These are phyloP conservation scores for Exophiala lecanii-corni DNA, from an alignment of 2,329 filamentous ascomycete genomes.

Conservation along the genomic window DNA sequence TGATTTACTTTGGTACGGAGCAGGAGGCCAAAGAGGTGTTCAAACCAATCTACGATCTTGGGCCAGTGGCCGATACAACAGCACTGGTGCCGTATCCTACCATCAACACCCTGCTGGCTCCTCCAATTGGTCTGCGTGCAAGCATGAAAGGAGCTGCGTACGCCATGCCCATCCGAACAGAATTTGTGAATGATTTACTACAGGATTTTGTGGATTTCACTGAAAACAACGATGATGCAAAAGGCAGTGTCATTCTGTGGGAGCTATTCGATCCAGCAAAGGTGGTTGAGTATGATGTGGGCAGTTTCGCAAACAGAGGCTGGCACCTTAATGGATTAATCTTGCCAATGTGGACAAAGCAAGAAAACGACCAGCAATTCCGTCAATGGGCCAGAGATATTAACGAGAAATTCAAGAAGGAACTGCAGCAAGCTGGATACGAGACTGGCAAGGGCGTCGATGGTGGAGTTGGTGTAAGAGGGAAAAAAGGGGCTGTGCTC, in stretches of 20 bases:
- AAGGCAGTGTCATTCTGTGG: slow-evolving; percentile 35
- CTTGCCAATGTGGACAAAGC: slow-evolving; percentile 39
- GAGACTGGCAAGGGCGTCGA: slow-evolving; percentile 14
- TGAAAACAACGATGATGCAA: slow-evolving; percentile 26
- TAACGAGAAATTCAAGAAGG: slow-evolving; percentile 28
- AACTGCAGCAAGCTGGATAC: slow-evolving; percentile 19
- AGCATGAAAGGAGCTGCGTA: slow-evolving; percentile 45
- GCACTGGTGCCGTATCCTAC: slow-evolving; percentile 40
- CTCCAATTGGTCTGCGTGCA: slow-evolving; percentile 35
- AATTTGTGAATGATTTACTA: slow-evolving; percentile 32
- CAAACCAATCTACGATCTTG: slow-evolving; percentile 35
- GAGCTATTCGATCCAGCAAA: slow-evolving; percentile 43
- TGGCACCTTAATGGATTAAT: slow-evolving; percentile 43
- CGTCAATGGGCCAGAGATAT: slow-evolving; percentile 38
- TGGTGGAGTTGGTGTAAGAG: slow-evolving; percentile 9
- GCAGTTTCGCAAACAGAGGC: slow-evolving; percentile 45
- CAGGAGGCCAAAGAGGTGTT: slow-evolving; percentile 36
- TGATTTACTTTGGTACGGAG: slow-evolving; percentile 37
- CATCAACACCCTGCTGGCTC: slow-evolving; percentile 39
- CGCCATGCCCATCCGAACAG: slow-evolving; percentile 37
- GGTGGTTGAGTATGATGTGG: slow-evolving; percentile 35
- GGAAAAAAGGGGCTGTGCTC: slow-evolving; percentile 20
- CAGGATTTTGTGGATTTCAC: slow-evolving; percentile 32
- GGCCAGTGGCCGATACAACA: slow-evolving; percentile 35
- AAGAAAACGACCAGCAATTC: slow-evolving; percentile 35